Conservation (phyloP, 2,329 filamentous ascomycete species). For the Plenodomus lindquistii region DNA sequence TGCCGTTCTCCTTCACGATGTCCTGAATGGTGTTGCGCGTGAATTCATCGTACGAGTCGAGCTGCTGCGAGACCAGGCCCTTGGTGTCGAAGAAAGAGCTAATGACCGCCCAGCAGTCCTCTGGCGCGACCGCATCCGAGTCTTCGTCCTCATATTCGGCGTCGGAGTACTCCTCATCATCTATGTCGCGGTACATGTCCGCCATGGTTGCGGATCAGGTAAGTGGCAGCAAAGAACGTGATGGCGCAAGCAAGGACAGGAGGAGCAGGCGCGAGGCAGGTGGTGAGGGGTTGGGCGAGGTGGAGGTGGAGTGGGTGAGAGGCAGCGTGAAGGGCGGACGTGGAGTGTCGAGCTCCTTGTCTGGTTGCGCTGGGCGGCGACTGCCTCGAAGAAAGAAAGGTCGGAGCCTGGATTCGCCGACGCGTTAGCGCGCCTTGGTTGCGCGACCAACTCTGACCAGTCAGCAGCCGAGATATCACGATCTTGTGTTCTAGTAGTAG, state of each 20-base stretch:
- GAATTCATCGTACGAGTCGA: constrained; percentile 98
- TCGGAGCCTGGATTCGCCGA: constrained; percentile 9
- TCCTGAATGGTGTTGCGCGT: constrained; percentile 93
- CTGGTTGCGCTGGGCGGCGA: constrained; percentile 28
- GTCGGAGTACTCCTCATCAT: constrained; percentile 67
- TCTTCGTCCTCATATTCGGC: constrained; percentile 63
- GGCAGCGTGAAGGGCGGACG: constrained; percentile 15
- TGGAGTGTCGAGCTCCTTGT: constrained; percentile 23
- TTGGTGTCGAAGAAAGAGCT: constrained; percentile 96
- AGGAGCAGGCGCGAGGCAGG: constrained; percentile 7
- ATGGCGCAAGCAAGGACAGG: constrained; percentile 3
- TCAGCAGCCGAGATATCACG: too few relatives aligned
- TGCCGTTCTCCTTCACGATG: constrained; percentile 87
- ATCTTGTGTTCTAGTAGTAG: too few relatives aligned
- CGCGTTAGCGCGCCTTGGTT: constrained; percentile 2
- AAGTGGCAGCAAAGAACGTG: not conserved
- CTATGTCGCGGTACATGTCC: constrained; percentile 61
- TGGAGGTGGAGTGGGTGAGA: constrained; percentile 2
- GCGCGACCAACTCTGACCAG: too few relatives aligned
- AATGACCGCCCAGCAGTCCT: constrained; percentile 98
- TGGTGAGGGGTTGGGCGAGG: too few relatives aligned
- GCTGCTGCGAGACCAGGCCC: constrained; percentile 93
- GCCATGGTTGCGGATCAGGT: constrained; percentile 49
- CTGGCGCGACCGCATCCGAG: constrained; percentile 75
- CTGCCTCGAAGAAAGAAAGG: constrained; percentile 24